Evolutionary conservation across 148 eudicot species (phyloP), one percentile per base, ranked within the genome.

Genomic region (Nepenthes gracilis): DNA sequence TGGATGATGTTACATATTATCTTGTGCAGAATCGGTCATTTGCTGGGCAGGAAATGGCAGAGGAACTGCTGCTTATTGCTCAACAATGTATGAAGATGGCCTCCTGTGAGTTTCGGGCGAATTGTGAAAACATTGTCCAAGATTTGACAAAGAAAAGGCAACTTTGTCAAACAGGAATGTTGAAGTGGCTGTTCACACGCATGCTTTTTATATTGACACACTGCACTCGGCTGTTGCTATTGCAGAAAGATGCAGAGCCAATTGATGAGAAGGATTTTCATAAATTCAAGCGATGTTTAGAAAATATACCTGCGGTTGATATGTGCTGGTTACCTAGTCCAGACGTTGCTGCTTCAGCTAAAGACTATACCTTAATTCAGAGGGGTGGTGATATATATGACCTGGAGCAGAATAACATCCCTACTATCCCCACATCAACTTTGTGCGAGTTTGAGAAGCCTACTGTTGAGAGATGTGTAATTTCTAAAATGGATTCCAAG

Each of bases 121-220:
- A 75, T 67, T 83, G 88, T 72, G 83, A 83, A 72, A 55, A 63
- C 57, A 58, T 83, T 73, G 88, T 83, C 38, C 88, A 78, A 57
- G 83, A 78, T 66, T 69, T 83, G 64, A 77, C 78, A 14, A 64
- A 65, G 60, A 83, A 75, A 65, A 80, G 88, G 75, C 75, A 77
- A 69, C 75, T 64, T 62, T 80, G 81, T 63, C 70, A 77, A 61
- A 59, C 69, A 34, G 80, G 74, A 53, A 40, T 74, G 69, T 70
- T 83, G 45, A 80, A 80, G 72, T 71, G 80, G 77, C 67, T 83
- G 43, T 71, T 80, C 66, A 83, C 85, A 55, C 80, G 80, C 64
- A 70, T 83, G 75, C 82, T 83, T 48, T 83, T 75, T 69, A 83
- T 80, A 70, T 72, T 83, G 77, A 83, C 85, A 57, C 82, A 85